These are phyloP conservation scores for Hypomontagnella monticulosa DNA, from an alignment of 495 filamentous ascomycete genomes.

Conservation along the genomic window DNA sequence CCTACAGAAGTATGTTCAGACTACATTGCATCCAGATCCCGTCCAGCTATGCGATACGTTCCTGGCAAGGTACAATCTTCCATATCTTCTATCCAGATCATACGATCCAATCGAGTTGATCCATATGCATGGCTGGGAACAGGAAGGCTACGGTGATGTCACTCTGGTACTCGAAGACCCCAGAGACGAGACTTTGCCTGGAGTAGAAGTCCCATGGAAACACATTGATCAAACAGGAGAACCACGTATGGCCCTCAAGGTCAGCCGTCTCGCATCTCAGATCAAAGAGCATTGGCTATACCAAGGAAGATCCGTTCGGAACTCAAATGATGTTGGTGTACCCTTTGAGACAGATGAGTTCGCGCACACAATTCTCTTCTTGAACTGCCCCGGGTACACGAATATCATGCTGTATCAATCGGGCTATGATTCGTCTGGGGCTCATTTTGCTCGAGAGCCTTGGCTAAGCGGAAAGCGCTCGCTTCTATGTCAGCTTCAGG, in stretches of 20 bases:
- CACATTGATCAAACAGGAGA: constrained; percentile 24
- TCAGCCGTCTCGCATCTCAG: constrained; percentile 6
- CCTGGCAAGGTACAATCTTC: constrained; percentile 28
- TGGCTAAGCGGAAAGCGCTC: constrained; percentile 31
- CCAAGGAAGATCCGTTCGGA: constrained; percentile 25
- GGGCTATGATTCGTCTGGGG: constrained; percentile 22
- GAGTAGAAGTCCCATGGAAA: constrained; percentile 25
- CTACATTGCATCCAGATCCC: constrained; percentile 24
- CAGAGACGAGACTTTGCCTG: not conserved
- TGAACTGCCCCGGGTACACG: constrained; percentile 20
- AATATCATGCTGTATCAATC: constrained; percentile 22
- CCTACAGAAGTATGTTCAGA: constrained; percentile 15
- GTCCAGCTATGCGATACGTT: constrained; percentile 28
- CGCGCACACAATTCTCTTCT: constrained; percentile 20
- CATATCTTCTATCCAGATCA: constrained; percentile 25
- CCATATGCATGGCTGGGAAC: constrained; percentile 30
- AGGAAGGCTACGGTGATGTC: constrained; percentile 13
- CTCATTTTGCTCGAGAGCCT: constrained; percentile 19
- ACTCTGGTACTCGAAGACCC: constrained; percentile 1
- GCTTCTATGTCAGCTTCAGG: constrained; percentile 28
- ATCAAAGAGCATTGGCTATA: constrained; percentile 19
- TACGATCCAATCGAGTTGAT: constrained; percentile 32
- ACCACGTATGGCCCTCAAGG: constrained; percentile 2
- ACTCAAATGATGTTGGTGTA: constrained; percentile 10
- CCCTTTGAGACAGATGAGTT: constrained; percentile 28